Evolutionary conservation across 768 basidiomycete species (phyloP), one percentile per base, ranked within the genome.

Genomic region (Gelatoporia subvermispora): DNA sequence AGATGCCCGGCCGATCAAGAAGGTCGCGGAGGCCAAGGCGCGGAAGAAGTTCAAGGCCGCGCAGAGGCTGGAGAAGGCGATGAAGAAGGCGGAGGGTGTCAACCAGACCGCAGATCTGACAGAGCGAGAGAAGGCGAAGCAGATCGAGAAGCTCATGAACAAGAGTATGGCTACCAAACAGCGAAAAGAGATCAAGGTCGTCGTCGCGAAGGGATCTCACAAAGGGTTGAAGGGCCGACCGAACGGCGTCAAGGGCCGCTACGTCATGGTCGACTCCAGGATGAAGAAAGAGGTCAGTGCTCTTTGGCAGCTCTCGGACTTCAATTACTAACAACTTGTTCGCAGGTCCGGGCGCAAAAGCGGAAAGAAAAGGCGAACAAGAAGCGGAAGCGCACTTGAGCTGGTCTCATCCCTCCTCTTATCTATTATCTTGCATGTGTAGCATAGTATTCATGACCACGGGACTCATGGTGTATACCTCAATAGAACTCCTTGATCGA

Each of bases 1-100:
- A 42, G 93, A 99, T 63, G 93, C 95, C 1, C 82, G 96, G 21
- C 96, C 96, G 16, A 98, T 99, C 71, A 98, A 96, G 73, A 99
- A 99, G 74, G 81, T 98, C 7, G 96, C 95, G 8, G 96, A 98
- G 69, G 96, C 96, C 13, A 98, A 98, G 67, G 93, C 92, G 23
- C 80, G 96, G 53, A 99, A 99, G 71, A 97, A 97, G 71, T 71
- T 90, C 63, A 91, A 85, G 68, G 91, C 93, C 10, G 76, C 79
- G 11, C 87, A 88, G 56, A 77, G 84, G 41, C 69, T 97, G 11
- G 91, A 94, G 59, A 95, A 92, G 66, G 89, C 92, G 9, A 80
- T 91, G 78, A 95, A 91, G 72, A 98, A 93, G 68, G 96, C 94
- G 2, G 93, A 97, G 60, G 93, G 91, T 41, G 82, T 98, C 51